These are phyloP conservation scores for Leccinum cinnamomeum DNA, from an alignment of 1,284 basidiomycete genomes.

Conservation along the genomic window DNA sequence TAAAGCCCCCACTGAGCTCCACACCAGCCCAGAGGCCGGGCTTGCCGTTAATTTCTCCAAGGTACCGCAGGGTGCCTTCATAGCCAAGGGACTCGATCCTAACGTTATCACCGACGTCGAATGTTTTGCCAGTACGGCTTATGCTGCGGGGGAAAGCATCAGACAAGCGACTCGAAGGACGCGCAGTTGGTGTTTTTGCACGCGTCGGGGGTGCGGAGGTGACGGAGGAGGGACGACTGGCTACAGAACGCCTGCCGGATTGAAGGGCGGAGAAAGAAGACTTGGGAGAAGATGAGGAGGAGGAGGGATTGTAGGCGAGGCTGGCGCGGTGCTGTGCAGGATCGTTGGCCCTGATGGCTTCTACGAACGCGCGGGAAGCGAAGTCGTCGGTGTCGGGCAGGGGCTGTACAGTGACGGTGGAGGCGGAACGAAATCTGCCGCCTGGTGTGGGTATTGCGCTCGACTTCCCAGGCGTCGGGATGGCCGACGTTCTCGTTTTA, in stretches of 20 bases:
- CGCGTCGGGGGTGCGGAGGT: conserved; percentile 45
- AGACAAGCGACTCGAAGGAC: conserved; percentile 62
- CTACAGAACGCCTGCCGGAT: conserved; percentile 43
- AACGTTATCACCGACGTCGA: conserved; percentile 78
- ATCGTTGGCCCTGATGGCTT: conserved; percentile 76
- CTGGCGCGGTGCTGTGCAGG: conserved; percentile 62
- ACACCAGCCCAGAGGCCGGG: conserved; percentile 89
- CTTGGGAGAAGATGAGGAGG: conserved; percentile 49
- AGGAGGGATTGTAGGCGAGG: conserved; percentile 41
- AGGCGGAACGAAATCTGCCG: conserved; percentile 59
- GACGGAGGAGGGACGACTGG: conserved; percentile 49
- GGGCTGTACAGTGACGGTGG: conserved; percentile 43
- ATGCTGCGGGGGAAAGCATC: conserved; percentile 50
- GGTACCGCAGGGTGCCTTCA: conserved; percentile 77
- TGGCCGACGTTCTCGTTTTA: conserved; percentile 54
- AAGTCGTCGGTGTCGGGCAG: conserved; percentile 47
- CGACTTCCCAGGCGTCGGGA: conserved; percentile 58
- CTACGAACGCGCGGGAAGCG: conserved; percentile 65
- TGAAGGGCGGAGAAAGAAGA: conserved; percentile 28
- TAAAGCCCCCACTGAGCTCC: conserved; percentile 81
- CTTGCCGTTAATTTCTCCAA: conserved; percentile 86
- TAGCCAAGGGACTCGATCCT: conserved; percentile 83
- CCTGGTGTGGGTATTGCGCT: conserved; percentile 69
- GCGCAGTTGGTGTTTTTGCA: conserved; percentile 54
- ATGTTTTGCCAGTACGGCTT: conserved; percentile 46